These are phyloP conservation scores for Xylaria telfairii DNA, from an alignment of 495 filamentous ascomycete genomes.

Conservation along the genomic window DNA sequence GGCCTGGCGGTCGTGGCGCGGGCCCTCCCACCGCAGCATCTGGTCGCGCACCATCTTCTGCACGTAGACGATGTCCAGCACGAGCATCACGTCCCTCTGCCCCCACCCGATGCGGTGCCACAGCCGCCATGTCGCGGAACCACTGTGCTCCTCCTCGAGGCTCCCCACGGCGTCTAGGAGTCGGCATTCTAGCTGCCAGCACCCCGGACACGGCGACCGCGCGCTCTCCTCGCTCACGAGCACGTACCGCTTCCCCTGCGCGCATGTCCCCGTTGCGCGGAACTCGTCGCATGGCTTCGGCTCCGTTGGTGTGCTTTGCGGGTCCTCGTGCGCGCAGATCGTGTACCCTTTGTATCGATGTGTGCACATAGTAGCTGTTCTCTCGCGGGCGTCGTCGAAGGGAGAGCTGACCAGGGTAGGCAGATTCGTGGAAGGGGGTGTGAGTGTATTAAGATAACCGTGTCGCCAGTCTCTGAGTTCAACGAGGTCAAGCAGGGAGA, in stretches of 20 bases:
- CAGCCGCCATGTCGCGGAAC: constrained; percentile 15
- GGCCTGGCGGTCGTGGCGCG: neutral
- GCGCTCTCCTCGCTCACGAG: neutral
- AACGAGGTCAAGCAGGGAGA: neutral
- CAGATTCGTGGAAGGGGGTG: neutral
- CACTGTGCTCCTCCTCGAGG: neutral
- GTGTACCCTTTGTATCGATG: constrained; percentile 8
- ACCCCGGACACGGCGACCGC: neutral
- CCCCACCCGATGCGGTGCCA: constrained; percentile 10
- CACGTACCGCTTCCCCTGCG: neutral
- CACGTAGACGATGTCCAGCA: neutral
- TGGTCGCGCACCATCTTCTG: neutral
- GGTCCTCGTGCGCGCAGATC: neutral
- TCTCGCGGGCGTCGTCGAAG: neutral
- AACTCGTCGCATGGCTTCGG: neutral
- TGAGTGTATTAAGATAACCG: neutral
- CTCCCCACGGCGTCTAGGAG: neutral
- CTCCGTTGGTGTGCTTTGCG: neutral
- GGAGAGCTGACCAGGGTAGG: neutral
- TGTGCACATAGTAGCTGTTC: neutral
- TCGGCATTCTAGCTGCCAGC: neutral
- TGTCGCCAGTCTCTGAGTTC: neutral
- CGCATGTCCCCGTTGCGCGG: neutral
- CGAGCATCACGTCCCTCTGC: neutral
- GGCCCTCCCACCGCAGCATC: neutral